These are phyloP conservation scores for Colletotrichum gloeosporioides DNA, from an alignment of 2,329 filamentous ascomycete species.

Conservation along the genomic window DNA sequence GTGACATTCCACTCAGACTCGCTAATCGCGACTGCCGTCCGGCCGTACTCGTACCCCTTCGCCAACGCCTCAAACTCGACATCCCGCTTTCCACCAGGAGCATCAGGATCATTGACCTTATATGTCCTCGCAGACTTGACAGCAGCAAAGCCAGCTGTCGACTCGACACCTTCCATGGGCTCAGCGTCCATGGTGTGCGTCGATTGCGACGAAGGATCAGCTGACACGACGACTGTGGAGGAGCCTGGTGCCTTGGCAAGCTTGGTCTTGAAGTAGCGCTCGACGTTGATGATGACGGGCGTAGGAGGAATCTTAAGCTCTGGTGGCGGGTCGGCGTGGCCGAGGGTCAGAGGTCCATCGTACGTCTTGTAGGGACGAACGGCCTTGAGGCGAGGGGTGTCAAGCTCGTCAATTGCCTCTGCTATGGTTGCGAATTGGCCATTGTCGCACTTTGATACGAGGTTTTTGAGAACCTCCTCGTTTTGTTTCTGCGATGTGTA, in stretches of 20 bases:
- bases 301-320: slow-evolving; percentile 66
- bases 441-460: slow-evolving; percentile 70
- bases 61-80: slow-evolving; percentile 83
- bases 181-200: slow-evolving; percentile 53
- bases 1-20: slow-evolving; percentile 87
- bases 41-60: slow-evolving; percentile 94
- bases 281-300: slow-evolving; percentile 82
- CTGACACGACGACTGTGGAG: slow-evolving; percentile 73
- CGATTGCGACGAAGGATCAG: slow-evolving; percentile 55
- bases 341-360: slow-evolving; percentile 80
- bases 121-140: slow-evolving; percentile 85
- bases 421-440: slow-evolving; percentile 84
- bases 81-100: slow-evolving; percentile 80
- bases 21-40: slow-evolving; percentile 88
- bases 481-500: slow-evolving; percentile 62
- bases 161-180: slow-evolving; percentile 54
- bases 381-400: slow-evolving; percentile 77
- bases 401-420: slow-evolving; percentile 82
- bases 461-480: slow-evolving; percentile 68
- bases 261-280: slow-evolving; percentile 89
- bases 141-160: slow-evolving; percentile 59
- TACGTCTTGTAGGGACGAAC: slow-evolving; percentile 80
- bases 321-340: slow-evolving; percentile 53
- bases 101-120: slow-evolving; percentile 76
- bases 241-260: slow-evolving; percentile 76